A percentile compares a stretch with the other conserved stretches of the same genome.
phyloP scores from a whole-genome alignment of 768 basidiomycete species.

The Coprinopsis marcescibilis region DNA sequence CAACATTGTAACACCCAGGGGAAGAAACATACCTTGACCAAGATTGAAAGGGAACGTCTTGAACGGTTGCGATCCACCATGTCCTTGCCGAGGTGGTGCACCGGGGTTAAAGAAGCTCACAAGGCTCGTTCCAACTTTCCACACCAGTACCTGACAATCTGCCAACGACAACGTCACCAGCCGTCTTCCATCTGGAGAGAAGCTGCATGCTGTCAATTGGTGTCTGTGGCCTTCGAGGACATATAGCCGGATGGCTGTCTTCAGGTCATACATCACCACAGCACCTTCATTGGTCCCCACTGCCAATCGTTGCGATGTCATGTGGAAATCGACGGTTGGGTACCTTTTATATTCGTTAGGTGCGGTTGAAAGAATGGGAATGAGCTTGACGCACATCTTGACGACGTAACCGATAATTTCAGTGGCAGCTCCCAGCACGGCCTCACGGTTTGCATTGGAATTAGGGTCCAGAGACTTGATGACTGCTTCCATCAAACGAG shows the following conservation, averaged over 20 bases:
- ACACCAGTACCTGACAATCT: conserved; percentile 80
- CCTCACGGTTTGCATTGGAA: conserved; percentile 66
- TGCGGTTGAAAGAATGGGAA: not conserved
- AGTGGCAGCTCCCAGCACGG: conserved; percentile 85
- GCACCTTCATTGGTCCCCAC: conserved; percentile 95
- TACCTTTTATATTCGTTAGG: conserved; percentile 44
- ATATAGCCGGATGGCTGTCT: conserved; percentile 91
- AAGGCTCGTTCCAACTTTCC: conserved; percentile 93
- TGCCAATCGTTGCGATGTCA: conserved; percentile 77
- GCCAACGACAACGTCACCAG: conserved; percentile 84
- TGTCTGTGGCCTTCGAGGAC: conserved; percentile 90
- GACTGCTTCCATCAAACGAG: conserved; percentile 87
- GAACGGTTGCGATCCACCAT: conserved; percentile 76
- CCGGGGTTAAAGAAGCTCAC: conserved; percentile 88
- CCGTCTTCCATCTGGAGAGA: conserved; percentile 89
- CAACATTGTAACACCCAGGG: not conserved
- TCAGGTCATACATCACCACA: conserved; percentile 92
- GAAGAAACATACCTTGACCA: conserved; percentile 40
- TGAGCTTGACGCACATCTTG: conserved; percentile 54
- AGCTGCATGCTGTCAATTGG: conserved; percentile 76
- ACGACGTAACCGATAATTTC: conserved; percentile 96
- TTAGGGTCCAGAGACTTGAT: conserved; percentile 96
- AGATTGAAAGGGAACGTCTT: conserved; percentile 85
- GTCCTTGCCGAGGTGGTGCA: conserved; percentile 86
- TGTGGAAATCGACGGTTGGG: conserved; percentile 92